A percentile compares a stretch with the other conserved stretches of the same genome.
These are phyloP conservation scores for Phialophora macrospora DNA, from an alignment of 2,329 filamentous ascomycete genomes.

Conservation along the genomic window DNA sequence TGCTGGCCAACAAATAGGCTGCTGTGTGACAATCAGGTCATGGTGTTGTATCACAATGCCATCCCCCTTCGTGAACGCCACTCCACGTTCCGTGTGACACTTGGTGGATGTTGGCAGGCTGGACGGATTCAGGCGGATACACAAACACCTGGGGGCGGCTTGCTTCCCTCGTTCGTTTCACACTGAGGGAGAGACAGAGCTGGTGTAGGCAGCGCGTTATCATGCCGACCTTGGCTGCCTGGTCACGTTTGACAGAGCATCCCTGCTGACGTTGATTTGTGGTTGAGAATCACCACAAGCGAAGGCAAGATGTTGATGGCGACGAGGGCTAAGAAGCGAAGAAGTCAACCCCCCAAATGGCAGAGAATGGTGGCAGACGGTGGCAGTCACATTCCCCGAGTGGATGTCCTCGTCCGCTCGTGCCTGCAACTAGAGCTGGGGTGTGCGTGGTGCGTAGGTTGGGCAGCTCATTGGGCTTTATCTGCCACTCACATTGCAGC, in stretches of 20 bases:
- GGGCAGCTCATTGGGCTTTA: constrained; percentile 32
- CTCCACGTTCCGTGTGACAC: constrained; percentile 30
- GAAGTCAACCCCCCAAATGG: background rate
- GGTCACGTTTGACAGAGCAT: background rate
- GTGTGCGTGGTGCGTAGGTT: constrained; percentile 18
- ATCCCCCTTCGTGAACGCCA: constrained; percentile 22
- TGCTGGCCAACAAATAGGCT: constrained; percentile 17
- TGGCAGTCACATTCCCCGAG: constrained; percentile 16
- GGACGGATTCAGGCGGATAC: constrained; percentile 15
- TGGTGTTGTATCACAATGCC: constrained; percentile 27
- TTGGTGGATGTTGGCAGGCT: constrained; percentile 21
- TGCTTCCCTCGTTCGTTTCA: background rate
- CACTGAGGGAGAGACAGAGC: background rate
- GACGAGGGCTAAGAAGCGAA: background rate
- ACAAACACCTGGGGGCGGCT: background rate
- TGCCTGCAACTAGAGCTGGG: constrained; percentile 23
- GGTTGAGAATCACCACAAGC: constrained; percentile 11
- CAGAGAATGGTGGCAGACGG: constrained; percentile 18
- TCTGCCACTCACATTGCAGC: constrained; percentile 31
- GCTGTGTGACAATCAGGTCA: constrained; percentile 8
- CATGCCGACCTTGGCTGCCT: background rate
- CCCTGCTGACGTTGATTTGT: constrained; percentile 1
- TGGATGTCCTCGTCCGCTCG: constrained; percentile 14
- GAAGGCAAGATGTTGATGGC: constrained; percentile 7
- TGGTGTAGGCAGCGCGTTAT: background rate